A percentile compares a stretch with the other conserved stretches of the same genome.
Conservation (phyloP, 2,329 filamentous ascomycete species). For the Aureobasidium leucospermi region DNA sequence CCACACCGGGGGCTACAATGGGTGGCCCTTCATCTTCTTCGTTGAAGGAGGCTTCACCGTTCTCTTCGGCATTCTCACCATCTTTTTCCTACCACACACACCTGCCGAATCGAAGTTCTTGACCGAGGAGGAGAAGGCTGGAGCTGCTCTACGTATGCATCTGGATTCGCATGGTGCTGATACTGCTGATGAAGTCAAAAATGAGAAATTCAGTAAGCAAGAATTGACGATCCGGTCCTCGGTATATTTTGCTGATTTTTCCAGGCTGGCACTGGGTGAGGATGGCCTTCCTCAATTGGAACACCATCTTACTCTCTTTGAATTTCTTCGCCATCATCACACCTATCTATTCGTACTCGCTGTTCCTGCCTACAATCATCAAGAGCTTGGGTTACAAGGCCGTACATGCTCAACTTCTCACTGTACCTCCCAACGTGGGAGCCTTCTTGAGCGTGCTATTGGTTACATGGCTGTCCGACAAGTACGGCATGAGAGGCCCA, state of each 20-base stretch:
- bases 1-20: constrained; percentile 29
- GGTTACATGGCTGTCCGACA: constrained; percentile 28
- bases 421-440: constrained; percentile 31
- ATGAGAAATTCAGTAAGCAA: constrained; percentile 18
- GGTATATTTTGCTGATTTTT: background rate
- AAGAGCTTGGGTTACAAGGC: constrained; percentile 34
- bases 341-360: constrained; percentile 36
- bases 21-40: constrained; percentile 34
- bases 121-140: constrained; percentile 20
- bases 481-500: constrained; percentile 27
- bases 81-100: constrained; percentile 47
- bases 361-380: constrained; percentile 43
- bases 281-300: constrained; percentile 20
- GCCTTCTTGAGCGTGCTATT: constrained; percentile 30
- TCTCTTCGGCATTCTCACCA: constrained; percentile 46
- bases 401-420: constrained; percentile 32
- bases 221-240: too few relatives aligned
- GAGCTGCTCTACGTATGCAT: constrained; percentile 23
- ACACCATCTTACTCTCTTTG: constrained; percentile 19
- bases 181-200: constrained; percentile 16
- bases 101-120: constrained; percentile 40
- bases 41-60: constrained; percentile 54
- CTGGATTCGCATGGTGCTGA: constrained; percentile 21
- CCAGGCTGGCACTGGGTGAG: constrained; percentile 20
- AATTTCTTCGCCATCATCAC: constrained; percentile 22